These are phyloP conservation scores for Aspergillus ruber DNA, from an alignment of 2,329 filamentous ascomycete genomes.

Conservation along the genomic window DNA sequence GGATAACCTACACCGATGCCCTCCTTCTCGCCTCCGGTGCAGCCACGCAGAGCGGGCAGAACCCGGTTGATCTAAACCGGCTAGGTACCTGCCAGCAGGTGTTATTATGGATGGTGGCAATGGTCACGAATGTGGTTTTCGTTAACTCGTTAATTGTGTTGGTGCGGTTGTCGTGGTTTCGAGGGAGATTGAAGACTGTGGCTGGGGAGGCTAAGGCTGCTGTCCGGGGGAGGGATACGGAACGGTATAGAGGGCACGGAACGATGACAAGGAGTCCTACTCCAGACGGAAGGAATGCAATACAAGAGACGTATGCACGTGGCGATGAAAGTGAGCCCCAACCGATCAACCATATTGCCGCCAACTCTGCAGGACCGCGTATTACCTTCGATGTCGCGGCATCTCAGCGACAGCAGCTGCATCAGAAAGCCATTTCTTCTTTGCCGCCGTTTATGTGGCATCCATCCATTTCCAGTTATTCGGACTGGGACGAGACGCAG, in stretches of 20 bases:
- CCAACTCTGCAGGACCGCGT: slow-evolving; percentile 17
- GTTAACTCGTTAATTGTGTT: slow-evolving; percentile 81
- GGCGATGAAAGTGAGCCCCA: slow-evolving; percentile 11
- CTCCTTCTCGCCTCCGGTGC: slow-evolving; percentile 76
- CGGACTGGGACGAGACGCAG: slow-evolving; percentile 80
- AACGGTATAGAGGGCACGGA: background rate
- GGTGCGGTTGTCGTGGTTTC: slow-evolving; percentile 90
- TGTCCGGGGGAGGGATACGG: slow-evolving; percentile 36
- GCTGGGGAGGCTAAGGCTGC: slow-evolving; percentile 62
- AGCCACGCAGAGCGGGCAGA: slow-evolving; percentile 84
- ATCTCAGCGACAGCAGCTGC: background rate
- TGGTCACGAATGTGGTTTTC: slow-evolving; percentile 73
- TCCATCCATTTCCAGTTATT: slow-evolving; percentile 83
- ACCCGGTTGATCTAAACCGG: slow-evolving; percentile 60
- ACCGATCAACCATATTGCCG: slow-evolving; percentile 5
- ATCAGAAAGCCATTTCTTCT: background rate
- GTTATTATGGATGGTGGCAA: slow-evolving; percentile 61
- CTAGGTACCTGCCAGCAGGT: slow-evolving; percentile 66
- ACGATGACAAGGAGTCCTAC: background rate
- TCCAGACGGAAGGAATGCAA: too few species aligned
- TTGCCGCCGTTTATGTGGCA: slow-evolving; percentile 49
- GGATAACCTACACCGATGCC: slow-evolving; percentile 70
- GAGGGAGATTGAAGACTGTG: slow-evolving; percentile 80
- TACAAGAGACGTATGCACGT: background rate
- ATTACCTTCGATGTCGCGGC: slow-evolving; percentile 20